Conservation (phyloP, 345 rosid species). For the sweet orange (Citrus sinensis) region DNA sequence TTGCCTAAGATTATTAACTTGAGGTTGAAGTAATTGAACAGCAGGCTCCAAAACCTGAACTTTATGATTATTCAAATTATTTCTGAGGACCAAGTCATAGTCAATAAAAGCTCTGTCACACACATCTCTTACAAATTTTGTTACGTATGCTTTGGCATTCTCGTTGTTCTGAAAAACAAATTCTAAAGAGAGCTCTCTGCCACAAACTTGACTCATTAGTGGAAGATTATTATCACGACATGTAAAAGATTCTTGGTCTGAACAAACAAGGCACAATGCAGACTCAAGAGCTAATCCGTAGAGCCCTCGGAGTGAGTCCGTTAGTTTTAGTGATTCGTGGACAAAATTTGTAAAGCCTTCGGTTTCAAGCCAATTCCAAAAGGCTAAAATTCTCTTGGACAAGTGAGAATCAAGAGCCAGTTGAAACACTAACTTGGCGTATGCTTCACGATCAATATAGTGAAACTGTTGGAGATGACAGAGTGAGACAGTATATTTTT, state of each 20-base stretch:
- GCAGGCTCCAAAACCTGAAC: neutral
- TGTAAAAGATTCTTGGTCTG: neutral
- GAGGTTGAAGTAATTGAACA: neutral
- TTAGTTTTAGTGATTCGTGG: neutral
- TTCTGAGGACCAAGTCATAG: neutral
- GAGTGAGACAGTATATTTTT: neutral
- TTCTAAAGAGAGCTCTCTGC: neutral
- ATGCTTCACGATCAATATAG: conserved; percentile 24
- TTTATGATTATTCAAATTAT: neutral
- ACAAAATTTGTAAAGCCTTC: conserved; percentile 14
- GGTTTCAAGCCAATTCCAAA: conserved; percentile 36
- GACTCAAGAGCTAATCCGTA: conserved; percentile 5
- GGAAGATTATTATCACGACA: neutral
- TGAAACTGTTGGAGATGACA: conserved; percentile 18
- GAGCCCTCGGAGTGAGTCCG: neutral
- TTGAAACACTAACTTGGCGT: conserved; percentile 1
- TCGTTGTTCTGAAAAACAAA: neutral
- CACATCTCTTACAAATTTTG: neutral
- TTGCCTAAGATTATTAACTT: neutral
- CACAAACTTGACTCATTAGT: conserved; percentile 6
- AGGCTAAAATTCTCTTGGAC: conserved; percentile 23
- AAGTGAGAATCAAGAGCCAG: neutral
- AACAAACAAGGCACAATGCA: conserved; percentile 4
- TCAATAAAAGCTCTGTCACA: neutral
- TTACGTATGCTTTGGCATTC: neutral